These are phyloP conservation scores for Pelargonium citronellum DNA, from an alignment of 441 rosid genomes.

Conservation along the genomic window DNA sequence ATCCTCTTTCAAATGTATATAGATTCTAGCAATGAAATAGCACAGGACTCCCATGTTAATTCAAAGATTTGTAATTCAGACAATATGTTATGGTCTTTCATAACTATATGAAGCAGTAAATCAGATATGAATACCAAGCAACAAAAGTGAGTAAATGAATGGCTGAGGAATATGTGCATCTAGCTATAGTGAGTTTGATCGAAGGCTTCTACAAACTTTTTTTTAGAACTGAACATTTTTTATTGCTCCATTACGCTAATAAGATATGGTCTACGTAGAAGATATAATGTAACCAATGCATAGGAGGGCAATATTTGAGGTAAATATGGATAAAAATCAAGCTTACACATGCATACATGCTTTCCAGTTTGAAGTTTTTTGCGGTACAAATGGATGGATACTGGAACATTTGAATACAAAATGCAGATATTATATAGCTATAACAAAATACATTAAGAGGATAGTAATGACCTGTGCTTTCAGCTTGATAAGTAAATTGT, in stretches of 20 bases:
- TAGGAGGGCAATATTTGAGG: background rate
- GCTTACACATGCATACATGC: background rate
- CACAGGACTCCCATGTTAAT: too few species aligned
- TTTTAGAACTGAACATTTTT: background rate
- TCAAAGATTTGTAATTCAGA: too few species aligned
- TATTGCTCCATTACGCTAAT: background rate
- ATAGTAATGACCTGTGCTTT: slow-evolving; percentile 75
- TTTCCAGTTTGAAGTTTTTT: background rate
- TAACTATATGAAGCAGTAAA: background rate
- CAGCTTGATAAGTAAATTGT: slow-evolving; percentile 89
- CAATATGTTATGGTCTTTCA: too few species aligned
- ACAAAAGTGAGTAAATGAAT: background rate
- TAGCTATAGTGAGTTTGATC: background rate
- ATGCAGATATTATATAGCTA: background rate
- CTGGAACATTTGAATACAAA: background rate
- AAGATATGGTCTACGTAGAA: background rate
- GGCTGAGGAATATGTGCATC: background rate
- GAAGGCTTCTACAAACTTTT: background rate
- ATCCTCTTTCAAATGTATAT: too few species aligned
- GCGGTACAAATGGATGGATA: background rate
- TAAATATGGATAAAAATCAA: background rate
- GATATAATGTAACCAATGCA: background rate
- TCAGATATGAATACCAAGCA: background rate
- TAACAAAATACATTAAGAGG: slow-evolving; percentile 11
- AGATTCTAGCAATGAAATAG: too few species aligned